Base-by-base conservation (phyloP, 2,329 filamentous ascomycete genomes). In the Cercospora zeina region DNA sequence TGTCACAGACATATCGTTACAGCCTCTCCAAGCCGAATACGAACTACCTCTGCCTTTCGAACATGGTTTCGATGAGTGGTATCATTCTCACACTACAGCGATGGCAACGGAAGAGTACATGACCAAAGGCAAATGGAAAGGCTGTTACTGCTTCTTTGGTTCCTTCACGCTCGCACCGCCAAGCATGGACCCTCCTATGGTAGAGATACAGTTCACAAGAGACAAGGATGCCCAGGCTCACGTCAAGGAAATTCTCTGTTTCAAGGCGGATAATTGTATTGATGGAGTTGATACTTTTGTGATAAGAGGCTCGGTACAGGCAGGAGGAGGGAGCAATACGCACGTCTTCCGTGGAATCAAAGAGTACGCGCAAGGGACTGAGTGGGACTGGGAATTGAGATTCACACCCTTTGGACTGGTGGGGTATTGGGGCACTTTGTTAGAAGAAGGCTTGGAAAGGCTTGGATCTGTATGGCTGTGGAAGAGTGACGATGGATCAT, bases 361-460 rank as follows among this genome's bases (percentile, higher is more conserved):
- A 45, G 24, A 16, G n/a, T 65, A 62, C 33, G 30, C 33, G 11
- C 33, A 58, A 27, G 54, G 58, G 5, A 42, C 42, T 8, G 27
- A 11, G 3, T 60, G 63, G 63, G 45, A 54, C 21, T 62, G 63
- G 63, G 33, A 54, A 10, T 24, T 65, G 6, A 53, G 62, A 24
- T 11, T 65, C 11, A 62, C 63, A 6, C 63, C 63, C 1, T 60
- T 62, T 14, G 63, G 63, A 2, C n/a, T 65, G 24, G 42, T 65
- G 14, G 63, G 63, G n/a, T 60, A 58, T 55, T 65, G 60, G 63
- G 57, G 51, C 14, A 59, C 21, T 9, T 21, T 39, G 11, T 14
- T 16, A 16, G 39, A 45, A 7, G 47, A 50, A n/a, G 31, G 31
- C 1, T 51, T 62, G 13, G 3, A 27, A 1, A 47, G 55, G 30